A percentile compares a stretch with the other conserved stretches of the same genome.
Evolutionary conservation across 1,284 basidiomycete species (phyloP).

Genomic region (Naganishia liquefaciens): DNA sequence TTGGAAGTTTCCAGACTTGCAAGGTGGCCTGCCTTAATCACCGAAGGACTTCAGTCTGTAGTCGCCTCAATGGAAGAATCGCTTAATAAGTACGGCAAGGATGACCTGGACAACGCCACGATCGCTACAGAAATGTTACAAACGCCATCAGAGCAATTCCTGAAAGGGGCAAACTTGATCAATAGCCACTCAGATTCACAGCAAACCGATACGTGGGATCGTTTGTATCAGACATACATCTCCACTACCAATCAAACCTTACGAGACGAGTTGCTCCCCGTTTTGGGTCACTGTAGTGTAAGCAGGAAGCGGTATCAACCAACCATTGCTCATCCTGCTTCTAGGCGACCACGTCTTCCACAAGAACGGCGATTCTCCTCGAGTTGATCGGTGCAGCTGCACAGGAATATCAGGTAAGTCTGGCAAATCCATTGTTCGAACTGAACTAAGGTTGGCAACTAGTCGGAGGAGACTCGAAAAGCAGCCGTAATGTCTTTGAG

Average conservation of each 20-base stretch:
- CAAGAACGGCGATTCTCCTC: neutral
- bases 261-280: conserved; percentile 2
- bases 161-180: no score
- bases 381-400: neutral
- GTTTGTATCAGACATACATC: conserved; percentile 9
- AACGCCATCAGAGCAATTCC: no score
- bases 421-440: neutral
- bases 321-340: no score
- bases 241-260: conserved; percentile 1
- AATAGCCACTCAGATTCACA: no score
- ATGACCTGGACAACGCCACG: no score
- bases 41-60: neutral
- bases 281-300: conserved; percentile 1
- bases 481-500: conserved; percentile 8
- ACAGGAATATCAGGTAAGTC: conserved; percentile 3
- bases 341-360: no score
- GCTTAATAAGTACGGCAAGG: neutral
- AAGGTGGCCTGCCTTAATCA: conserved; percentile 1
- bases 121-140: no score
- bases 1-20: neutral
- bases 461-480: conserved; percentile 15
- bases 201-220: no score
- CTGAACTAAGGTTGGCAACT: neutral
- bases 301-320: neutral
- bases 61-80: neutral